Conservation (phyloP, 2,329 filamentous ascomycete species). For the Myriosclerotinia curreyana region DNA sequence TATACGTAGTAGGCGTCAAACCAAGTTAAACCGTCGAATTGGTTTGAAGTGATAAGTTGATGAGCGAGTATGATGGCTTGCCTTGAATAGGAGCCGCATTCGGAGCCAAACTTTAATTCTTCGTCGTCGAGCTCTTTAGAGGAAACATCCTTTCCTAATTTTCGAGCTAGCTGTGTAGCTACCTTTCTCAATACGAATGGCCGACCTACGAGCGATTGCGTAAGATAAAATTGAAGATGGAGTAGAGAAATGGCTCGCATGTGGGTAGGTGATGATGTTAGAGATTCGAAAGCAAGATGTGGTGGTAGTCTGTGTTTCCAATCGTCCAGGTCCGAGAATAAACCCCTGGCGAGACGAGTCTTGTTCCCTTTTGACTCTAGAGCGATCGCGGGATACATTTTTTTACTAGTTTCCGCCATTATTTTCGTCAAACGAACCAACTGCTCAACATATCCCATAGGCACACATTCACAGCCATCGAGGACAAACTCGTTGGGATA, state of each 20-base stretch:
- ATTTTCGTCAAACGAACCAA: constrained; percentile 32
- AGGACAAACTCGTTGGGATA: constrained; percentile 36
- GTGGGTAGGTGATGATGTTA: constrained; percentile 28
- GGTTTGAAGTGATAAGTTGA: constrained; percentile 29
- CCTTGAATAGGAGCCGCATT: constrained; percentile 33
- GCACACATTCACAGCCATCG: constrained; percentile 32
- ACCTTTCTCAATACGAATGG: constrained; percentile 37
- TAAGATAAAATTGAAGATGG: constrained; percentile 36
- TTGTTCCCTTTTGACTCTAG: constrained; percentile 30
- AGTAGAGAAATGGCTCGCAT: constrained; percentile 34
- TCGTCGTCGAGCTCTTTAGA: constrained; percentile 33
- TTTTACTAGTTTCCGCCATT: constrained; percentile 32
- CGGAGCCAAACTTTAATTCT: constrained; percentile 32
- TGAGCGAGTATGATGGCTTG: constrained; percentile 31
- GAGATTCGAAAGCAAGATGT: constrained; percentile 30
- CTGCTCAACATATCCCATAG: constrained; percentile 33
- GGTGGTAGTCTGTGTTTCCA: constrained; percentile 35
- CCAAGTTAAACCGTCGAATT: constrained; percentile 37
- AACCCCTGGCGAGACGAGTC: constrained; percentile 29
- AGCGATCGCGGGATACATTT: constrained; percentile 32
- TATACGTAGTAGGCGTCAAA: constrained; percentile 38
- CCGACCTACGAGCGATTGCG: constrained; percentile 34
- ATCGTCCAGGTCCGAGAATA: constrained; percentile 31
- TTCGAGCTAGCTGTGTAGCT: constrained; percentile 33
- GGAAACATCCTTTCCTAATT: constrained; percentile 33